phyloP scores from a whole-genome alignment of 306 rosid species.

The Quercus suber region DNA sequence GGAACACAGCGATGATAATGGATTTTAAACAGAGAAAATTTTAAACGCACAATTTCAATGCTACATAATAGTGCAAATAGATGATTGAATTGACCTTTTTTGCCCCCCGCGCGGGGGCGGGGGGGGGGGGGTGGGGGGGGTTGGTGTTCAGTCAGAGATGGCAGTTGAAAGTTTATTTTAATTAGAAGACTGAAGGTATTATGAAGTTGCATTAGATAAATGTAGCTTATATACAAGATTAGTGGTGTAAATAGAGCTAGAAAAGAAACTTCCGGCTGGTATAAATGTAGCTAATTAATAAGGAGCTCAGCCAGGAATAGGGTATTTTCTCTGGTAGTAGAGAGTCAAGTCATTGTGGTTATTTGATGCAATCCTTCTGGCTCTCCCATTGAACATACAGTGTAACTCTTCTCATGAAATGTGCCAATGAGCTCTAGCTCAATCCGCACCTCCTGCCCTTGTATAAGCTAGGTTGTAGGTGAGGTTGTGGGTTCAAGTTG shows the following conservation, averaged over 20 bases:
- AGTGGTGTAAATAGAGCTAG: neutral
- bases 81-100: neutral
- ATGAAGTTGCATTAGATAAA: neutral
- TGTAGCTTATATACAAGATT: neutral
- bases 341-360: neutral
- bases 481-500: no score
- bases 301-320: neutral
- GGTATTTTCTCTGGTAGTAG: neutral
- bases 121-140: no score
- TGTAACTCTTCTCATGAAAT: neutral
- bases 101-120: rapidly evolving
- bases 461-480: no score
- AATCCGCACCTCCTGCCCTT: no score
- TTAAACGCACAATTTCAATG: neutral
- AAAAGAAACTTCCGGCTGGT: neutral
- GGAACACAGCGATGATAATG: neutral
- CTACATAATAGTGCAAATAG: neutral
- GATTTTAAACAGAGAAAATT: neutral
- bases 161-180: neutral
- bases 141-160: neutral
- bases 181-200: neutral
- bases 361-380: neutral
- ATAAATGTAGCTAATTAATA: neutral
- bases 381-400: neutral
- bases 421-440: no score